Percentiles rank a stretch among this genome's conserved stretches.
Evolutionary conservation across 83 land plant genomes (phyloP).

Genomic region (Larix sibirica): DNA sequence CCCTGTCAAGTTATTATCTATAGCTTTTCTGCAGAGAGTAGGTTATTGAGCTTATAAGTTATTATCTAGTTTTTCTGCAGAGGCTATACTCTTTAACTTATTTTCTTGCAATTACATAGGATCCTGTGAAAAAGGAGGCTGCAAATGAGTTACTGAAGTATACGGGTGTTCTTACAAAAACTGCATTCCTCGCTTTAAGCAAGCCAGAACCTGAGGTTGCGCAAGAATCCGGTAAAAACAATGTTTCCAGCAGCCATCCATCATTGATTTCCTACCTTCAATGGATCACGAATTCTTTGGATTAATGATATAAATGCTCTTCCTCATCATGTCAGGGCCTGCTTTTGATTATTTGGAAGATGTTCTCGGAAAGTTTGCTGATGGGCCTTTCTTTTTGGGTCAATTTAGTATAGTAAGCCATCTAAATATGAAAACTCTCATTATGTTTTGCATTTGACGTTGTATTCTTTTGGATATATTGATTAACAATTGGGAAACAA

Average conservation of each 20-base stretch:
- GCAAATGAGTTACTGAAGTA: constrained; percentile 60
- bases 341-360: constrained; percentile 57
- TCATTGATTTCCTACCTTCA: neutral
- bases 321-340: constrained; percentile 33
- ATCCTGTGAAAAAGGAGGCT: constrained; percentile 50
- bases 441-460: neutral
- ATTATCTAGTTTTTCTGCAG: neutral
- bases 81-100: neutral
- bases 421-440: neutral
- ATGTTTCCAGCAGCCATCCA: constrained; percentile 28
- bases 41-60: neutral
- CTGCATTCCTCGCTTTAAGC: constrained; percentile 29
- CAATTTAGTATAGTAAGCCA: constrained; percentile 62
- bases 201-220: constrained; percentile 12
- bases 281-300: neutral
- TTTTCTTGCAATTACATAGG: constrained; percentile 25
- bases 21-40: neutral
- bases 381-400: constrained; percentile 77
- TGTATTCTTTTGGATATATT: neutral
- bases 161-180: constrained; percentile 37
- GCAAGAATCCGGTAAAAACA: constrained; percentile 32
- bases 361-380: constrained; percentile 60
- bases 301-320: neutral
- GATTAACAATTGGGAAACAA: neutral
- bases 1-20: neutral